Evolutionary conservation across 2,329 filamentous ascomycete genomes (phyloP), one percentile per base, ranked within the genome.

Genomic region (Colletotrichum gloeosporioides): DNA sequence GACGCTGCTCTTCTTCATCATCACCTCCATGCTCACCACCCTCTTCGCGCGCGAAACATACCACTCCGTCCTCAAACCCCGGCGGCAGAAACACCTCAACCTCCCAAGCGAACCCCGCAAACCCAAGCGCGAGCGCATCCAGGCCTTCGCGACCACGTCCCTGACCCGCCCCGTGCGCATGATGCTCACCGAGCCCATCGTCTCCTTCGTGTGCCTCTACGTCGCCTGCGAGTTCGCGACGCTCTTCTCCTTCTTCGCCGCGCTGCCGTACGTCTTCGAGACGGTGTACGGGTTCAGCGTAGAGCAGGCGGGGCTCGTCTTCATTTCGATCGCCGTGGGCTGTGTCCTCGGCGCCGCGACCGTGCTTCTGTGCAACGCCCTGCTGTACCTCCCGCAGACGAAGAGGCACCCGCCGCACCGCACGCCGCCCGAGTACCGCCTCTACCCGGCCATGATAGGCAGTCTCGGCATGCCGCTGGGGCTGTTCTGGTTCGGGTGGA

Each of bases 401-500:
- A 73, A 80, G 2, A 81, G 79, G 3, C 83, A 82, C 57, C 83
- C 84, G 0, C 81, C 81, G 2, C 79, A 84, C 31, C 80, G 81
- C 31, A 85, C 88, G 0, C 86, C 86, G 0, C 91, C 91, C 0
- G 91, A 93, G 81, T 85, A 92, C 75, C 85, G 92, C 0, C 83
- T 94, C 13, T 90, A 91, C 0, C 84, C 94, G 6, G 91, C 91
- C 32, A 91, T 93, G 78, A 78, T 89, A 12, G 90, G 88, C 4
- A 85, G 88, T 7, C 75, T 90, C 16, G 83, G 85, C 4, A 85
- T 94, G 13, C 91, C 92, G 2, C 81, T 91, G 15, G 88, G 90
- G 13, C 87, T 93, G 75, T 92, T 93, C 84, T 91, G 91, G 90
- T 92, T 92, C 78, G 90, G 87, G 1, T 93, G 91, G 91, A 88